These are phyloP conservation scores for Barbatosphaeria neglecta DNA, from an alignment of 495 filamentous ascomycete genomes.

Conservation along the genomic window DNA sequence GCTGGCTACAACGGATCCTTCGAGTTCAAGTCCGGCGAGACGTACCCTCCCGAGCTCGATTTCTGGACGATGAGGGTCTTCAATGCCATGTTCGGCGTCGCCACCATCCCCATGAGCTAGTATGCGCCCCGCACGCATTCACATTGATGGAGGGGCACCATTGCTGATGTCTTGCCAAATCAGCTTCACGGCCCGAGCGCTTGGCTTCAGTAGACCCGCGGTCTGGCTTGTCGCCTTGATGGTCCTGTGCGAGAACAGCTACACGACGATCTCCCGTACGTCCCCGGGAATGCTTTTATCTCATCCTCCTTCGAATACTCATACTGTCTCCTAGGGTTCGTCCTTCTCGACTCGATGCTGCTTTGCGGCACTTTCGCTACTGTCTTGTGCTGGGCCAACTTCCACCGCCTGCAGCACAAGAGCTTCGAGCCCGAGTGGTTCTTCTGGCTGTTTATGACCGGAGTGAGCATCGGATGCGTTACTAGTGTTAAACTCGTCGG, in stretches of 20 bases:
- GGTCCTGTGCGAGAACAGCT: conserved; percentile 97
- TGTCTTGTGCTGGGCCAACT: conserved; percentile 89
- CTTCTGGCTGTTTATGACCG: conserved; percentile 80
- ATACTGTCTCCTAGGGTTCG: conserved; percentile 44
- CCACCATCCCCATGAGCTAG: conserved; percentile 89
- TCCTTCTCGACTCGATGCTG: conserved; percentile 95
- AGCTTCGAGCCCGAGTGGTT: conserved; percentile 88
- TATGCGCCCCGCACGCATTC: neutral
- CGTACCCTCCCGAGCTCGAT: conserved; percentile 83
- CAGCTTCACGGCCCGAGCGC: conserved; percentile 71
- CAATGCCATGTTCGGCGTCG: conserved; percentile 87
- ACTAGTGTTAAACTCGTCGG: conserved; percentile 98
- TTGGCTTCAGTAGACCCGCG: conserved; percentile 72
- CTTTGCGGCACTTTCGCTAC: conserved; percentile 97
- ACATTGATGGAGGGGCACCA: neutral
- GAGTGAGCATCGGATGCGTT: conserved; percentile 90
- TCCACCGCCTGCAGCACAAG: conserved; percentile 71
- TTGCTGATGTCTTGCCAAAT: neutral
- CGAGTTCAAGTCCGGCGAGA: conserved; percentile 98
- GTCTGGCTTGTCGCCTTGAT: conserved; percentile 93
- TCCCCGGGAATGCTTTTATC: too few species aligned
- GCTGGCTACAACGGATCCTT: conserved; percentile 99
- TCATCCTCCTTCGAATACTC: neutral
- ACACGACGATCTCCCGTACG: conserved; percentile 87
- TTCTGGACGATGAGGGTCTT: conserved; percentile 98